Evolutionary conservation across 192 early-diverging fungal genomes (phyloP).

Genomic region (Coemansia interrupta): DNA sequence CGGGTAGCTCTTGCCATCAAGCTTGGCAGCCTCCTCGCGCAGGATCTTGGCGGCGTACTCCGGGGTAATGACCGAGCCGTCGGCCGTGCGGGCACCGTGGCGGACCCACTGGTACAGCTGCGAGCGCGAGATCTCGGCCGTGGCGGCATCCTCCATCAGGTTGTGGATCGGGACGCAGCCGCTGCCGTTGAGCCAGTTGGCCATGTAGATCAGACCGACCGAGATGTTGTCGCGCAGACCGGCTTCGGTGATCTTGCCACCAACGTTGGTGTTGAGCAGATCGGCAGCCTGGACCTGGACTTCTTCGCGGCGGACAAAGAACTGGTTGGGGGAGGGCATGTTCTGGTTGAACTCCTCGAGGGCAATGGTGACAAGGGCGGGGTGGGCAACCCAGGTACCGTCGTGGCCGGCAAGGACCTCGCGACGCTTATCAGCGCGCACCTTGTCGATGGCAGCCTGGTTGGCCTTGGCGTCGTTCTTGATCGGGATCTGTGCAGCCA

Average conservation of each 20-base stretch:
- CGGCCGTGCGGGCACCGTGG: conserved; percentile 75
- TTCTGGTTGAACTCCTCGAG: conserved; percentile 86
- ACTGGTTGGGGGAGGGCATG: conserved; percentile 96
- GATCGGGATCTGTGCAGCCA: conserved; percentile 99
- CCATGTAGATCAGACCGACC: conserved; percentile 90
- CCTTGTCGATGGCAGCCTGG: conserved; percentile 87
- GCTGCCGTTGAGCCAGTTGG: conserved; percentile 89
- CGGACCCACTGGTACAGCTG: conserved; percentile 98
- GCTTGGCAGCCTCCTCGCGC: conserved; percentile 79
- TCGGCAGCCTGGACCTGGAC: conserved; percentile 79
- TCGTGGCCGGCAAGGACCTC: conserved; percentile 95
- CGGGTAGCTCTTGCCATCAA: conserved; percentile 58
- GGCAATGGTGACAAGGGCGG: conserved; percentile 89
- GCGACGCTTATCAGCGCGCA: conserved; percentile 90
- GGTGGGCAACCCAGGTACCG: conserved; percentile 96
- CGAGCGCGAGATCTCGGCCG: conserved; percentile 94
- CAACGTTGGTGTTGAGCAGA: conserved; percentile 75
- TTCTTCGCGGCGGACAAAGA: conserved; percentile 87
- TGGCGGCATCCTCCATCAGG: conserved; percentile 98
- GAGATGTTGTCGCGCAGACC: conserved; percentile 91
- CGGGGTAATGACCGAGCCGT: conserved; percentile 77
- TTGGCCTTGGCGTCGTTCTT: conserved; percentile 89
- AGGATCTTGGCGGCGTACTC: conserved; percentile 74
- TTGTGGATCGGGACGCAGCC: conserved; percentile 98
- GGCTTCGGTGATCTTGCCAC: conserved; percentile 79